phyloP scores from a whole-genome alignment of 495 filamentous ascomycete species.

The Chaetomium fimeti region DNA sequence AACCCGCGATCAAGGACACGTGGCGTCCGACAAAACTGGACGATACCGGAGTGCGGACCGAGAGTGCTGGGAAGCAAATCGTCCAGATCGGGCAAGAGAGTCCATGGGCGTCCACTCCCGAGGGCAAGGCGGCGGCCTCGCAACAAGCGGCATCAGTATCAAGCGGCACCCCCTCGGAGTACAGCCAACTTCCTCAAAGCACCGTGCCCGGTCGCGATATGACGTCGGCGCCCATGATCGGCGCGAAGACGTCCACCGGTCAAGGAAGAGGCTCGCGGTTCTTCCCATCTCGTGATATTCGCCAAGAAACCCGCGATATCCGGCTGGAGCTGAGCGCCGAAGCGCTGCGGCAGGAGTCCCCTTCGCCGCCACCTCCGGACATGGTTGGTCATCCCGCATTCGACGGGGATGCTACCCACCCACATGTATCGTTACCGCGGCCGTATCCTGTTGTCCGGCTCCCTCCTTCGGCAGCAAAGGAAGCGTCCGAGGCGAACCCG shows the following conservation, averaged over 20 bases:
- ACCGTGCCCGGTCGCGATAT: constrained; percentile 18
- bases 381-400: constrained; percentile 69
- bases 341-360: constrained; percentile 44
- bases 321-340: constrained; percentile 28
- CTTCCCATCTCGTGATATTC: constrained; percentile 60
- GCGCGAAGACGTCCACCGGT: constrained; percentile 12
- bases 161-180: constrained; percentile 21
- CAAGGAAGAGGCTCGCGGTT: constrained; percentile 49
- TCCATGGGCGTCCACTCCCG: constrained; percentile 28
- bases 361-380: constrained; percentile 73
- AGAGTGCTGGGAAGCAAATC: constrained; percentile 30
- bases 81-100: constrained; percentile 30
- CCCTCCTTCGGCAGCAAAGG: constrained; percentile 51
- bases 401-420: constrained; percentile 60
- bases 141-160: constrained; percentile 20
- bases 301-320: constrained; percentile 38
- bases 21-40: constrained; percentile 60
- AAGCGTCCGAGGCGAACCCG: constrained; percentile 14
- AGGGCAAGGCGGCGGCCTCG: constrained; percentile 20
- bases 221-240: constrained; percentile 25
- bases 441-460: constrained; percentile 69
- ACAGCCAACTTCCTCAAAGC: constrained; percentile 24
- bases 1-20: constrained; percentile 59
- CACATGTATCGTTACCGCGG: constrained; percentile 66
- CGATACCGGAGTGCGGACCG: constrained; percentile 38